Evolutionary conservation across 345 rosid species (phyloP).

Genomic region (Hypericum androsaemum): DNA sequence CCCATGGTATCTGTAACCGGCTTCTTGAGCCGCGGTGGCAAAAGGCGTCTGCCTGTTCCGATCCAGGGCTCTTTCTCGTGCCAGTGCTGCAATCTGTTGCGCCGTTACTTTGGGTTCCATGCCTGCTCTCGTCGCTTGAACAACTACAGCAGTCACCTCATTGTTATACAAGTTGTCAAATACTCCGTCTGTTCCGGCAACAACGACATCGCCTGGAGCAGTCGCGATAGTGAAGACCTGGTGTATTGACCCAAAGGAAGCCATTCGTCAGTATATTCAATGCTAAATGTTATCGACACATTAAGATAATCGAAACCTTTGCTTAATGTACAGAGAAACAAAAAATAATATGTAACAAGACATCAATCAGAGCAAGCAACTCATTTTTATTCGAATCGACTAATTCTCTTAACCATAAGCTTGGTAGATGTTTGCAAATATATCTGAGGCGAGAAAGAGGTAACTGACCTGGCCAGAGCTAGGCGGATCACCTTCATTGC

Average conservation of each 20-base stretch:
- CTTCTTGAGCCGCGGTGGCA: conserved; percentile 27
- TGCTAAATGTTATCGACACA: not conserved
- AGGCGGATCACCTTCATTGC: conserved; percentile 19
- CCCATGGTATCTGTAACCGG: conserved; percentile 27
- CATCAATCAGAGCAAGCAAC: too few relatives aligned
- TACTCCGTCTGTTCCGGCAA: conserved; percentile 28
- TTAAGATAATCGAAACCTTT: too few relatives aligned
- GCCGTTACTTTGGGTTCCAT: conserved; percentile 23
- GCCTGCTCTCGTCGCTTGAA: conserved; percentile 14
- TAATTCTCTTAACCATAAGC: too few relatives aligned
- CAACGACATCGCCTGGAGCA: conserved; percentile 20
- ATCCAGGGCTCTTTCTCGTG: conserved; percentile 22
- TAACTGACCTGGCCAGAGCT: conserved; percentile 24
- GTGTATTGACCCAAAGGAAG: conserved; percentile 4
- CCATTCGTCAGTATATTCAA: not conserved
- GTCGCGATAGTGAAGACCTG: conserved; percentile 25
- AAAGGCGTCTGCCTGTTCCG: conserved; percentile 23
- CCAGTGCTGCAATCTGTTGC: conserved; percentile 23
- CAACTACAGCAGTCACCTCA: conserved; percentile 20
- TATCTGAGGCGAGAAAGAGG: too few relatives aligned
- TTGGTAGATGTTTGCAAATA: not conserved
- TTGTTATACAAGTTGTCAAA: conserved; percentile 26
- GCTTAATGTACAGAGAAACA: too few relatives aligned
- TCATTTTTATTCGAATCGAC: too few relatives aligned
- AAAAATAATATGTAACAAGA: too few relatives aligned